phyloP scores from a whole-genome alignment of 2,329 filamentous ascomycete genomes.

The Fusarium sp. region DNA sequence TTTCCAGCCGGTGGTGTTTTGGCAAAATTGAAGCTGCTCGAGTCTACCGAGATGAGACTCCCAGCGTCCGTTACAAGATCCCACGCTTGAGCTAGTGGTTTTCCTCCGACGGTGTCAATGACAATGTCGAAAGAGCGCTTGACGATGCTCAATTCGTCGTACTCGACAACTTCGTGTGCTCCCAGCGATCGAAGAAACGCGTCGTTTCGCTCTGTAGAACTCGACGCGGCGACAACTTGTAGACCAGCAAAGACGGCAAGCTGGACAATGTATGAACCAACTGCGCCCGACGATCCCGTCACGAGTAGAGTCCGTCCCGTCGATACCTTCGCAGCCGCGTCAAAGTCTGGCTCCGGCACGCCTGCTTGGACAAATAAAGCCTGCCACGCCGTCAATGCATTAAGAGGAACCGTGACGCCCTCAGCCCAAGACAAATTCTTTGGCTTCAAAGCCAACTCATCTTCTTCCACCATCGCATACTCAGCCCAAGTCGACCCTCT shows the following conservation, averaged over 20 bases:
- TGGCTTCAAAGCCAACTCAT: slow-evolving; percentile 49
- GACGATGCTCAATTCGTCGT: slow-evolving; percentile 9
- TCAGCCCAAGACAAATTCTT: slow-evolving; percentile 43
- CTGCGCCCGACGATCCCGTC: slow-evolving; percentile 51
- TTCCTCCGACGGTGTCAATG: slow-evolving; percentile 48
- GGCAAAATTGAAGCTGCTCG: slow-evolving; percentile 17
- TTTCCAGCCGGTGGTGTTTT: neutral
- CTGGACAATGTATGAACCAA: slow-evolving; percentile 52
- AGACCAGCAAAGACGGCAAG: slow-evolving; percentile 48
- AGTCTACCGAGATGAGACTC: slow-evolving; percentile 32
- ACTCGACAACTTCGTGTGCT: slow-evolving; percentile 41
- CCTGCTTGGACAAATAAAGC: slow-evolving; percentile 45
- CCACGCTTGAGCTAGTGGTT: slow-evolving; percentile 46
- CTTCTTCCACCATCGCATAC: slow-evolving; percentile 32
- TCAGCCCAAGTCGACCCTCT: slow-evolving; percentile 41
- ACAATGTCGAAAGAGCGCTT: slow-evolving; percentile 40
- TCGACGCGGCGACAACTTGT: slow-evolving; percentile 47
- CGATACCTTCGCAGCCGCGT: slow-evolving; percentile 1
- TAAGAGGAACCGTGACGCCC: slow-evolving; percentile 50
- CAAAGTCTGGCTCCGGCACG: slow-evolving; percentile 15
- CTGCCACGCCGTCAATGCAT: slow-evolving; percentile 52
- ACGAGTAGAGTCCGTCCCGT: slow-evolving; percentile 43
- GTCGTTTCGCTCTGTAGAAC: slow-evolving; percentile 30
- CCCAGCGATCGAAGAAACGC: slow-evolving; percentile 36
- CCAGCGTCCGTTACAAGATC: slow-evolving; percentile 41